Percentiles rank a stretch among this genome's conserved stretches.
Conservation (phyloP, 1,284 basidiomycete species). For the Abortiporus biennis region DNA sequence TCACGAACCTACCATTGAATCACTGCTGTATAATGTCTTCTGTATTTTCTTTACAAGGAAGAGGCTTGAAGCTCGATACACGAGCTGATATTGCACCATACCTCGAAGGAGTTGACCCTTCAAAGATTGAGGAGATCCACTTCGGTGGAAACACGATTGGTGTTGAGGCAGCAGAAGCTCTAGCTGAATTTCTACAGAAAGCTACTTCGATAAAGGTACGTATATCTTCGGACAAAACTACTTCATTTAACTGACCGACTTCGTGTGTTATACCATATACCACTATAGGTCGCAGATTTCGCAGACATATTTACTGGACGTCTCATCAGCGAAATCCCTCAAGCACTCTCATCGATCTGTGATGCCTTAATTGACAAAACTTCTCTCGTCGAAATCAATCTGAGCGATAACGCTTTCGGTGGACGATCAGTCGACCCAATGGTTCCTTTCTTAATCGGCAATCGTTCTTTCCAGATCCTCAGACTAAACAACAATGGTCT, state of each 20-base stretch:
- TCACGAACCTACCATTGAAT: too few species aligned
- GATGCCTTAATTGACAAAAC: constrained; percentile 79
- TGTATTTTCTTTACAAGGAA: constrained; percentile 61
- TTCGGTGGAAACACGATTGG: constrained; percentile 97
- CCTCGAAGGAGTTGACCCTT: constrained; percentile 62
- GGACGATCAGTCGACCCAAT: constrained; percentile 94
- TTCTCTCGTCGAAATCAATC: constrained; percentile 82
- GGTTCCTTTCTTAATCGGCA: constrained; percentile 82
- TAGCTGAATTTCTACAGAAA: constrained; percentile 76
- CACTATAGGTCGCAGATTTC: constrained; percentile 83
- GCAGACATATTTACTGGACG: constrained; percentile 98
- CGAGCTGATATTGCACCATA: constrained; percentile 77
- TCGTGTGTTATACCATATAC: constrained; percentile 2
- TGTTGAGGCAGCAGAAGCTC: constrained; percentile 82
- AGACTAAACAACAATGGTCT: constrained; percentile 97
- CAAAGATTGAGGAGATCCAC: constrained; percentile 81
- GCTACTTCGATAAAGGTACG: constrained; percentile 65
- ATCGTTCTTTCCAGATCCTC: constrained; percentile 76
- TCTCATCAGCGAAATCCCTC: constrained; percentile 93
- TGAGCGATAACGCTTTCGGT: constrained; percentile 97
- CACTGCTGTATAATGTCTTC: constrained; percentile 24
- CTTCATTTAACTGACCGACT: constrained; percentile 8
- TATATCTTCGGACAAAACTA: constrained; percentile 2
- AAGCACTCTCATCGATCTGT: constrained; percentile 84
- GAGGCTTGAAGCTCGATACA: constrained; percentile 80